Base-by-base conservation (phyloP, 2,329 filamentous ascomycete species). In the Aspergillus nomiae region DNA sequence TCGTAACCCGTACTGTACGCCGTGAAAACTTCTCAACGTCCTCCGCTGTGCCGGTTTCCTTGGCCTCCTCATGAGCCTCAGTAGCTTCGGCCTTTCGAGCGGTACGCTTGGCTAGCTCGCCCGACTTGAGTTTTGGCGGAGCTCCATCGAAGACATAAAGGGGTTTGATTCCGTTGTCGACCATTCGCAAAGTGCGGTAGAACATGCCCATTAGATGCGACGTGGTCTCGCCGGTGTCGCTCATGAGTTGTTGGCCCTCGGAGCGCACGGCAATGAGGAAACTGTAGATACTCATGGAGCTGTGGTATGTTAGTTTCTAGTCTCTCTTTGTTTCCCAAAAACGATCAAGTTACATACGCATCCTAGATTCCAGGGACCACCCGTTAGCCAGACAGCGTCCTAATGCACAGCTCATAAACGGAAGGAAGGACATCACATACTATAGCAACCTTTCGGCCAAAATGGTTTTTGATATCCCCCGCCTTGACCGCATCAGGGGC, bases 121-220 rank as follows among this genome's bases (percentile, higher is more conserved):
- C 95, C 0, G 93, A 97, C 82, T 99, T 99, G 76, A 99, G 89
- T 78, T 97, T 98, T 0, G 95, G 95, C 21, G 95, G 95, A 11
- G 94, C 93, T 63, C 95, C 95, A 72, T 99, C 95, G 77, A 99
- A 99, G 62, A 99, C 94, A 78, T 97, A 99, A 69, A 99, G 87
- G 1, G 95, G 95, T 77, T 99, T 99, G 83, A 99, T 98, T 62
- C 95, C 95, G 73, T 97, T 98, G 81, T 99, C 95, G 73, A 98
- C 92, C 82, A 99, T 98, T 71, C 95, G 93, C 8, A 99, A 86
- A 2, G 95, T 99, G 71, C 95, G 94, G 84, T 99, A 99, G 84
- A 99, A 99, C 89, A 99, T 94, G 74, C 95, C 95, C 94, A 99
- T 98, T 19, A 99, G 83, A 78, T 99, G 95, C 21, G 95, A 99